These are phyloP conservation scores for Serpula lacrymans DNA, from an alignment of 768 basidiomycete genomes.

Conservation along the genomic window DNA sequence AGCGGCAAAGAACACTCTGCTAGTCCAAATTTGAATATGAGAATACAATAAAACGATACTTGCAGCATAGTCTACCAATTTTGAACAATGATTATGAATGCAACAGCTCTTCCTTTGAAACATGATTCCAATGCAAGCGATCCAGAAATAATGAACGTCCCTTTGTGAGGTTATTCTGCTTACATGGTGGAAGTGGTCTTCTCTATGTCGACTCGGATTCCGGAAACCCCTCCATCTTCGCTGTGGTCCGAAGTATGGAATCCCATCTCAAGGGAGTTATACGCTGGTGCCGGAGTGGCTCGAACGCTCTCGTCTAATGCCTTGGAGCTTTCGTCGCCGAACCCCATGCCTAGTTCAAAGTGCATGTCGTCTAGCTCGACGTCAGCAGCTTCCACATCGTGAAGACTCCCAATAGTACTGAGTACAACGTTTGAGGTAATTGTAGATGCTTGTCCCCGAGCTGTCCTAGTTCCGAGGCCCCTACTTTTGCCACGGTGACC, in stretches of 20 bases:
- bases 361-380: slow-evolving; percentile 54
- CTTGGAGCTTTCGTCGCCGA: slow-evolving; percentile 42
- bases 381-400: slow-evolving; percentile 47
- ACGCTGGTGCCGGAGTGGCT: slow-evolving; percentile 51
- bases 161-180: no score
- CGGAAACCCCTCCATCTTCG: slow-evolving; percentile 21
- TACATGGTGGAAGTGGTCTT: slow-evolving; percentile 52
- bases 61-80: no score
- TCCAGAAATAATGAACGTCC: no score
- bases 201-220: slow-evolving; percentile 62
- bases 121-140: no score
- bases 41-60: no score
- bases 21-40: no score
- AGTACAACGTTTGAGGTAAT: slow-evolving; percentile 61
- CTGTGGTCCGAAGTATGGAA: slow-evolving; percentile 10
- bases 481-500: slow-evolving; percentile 20
- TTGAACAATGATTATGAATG: no score
- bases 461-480: slow-evolving; percentile 46
- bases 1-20: no score
- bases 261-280: slow-evolving; percentile 40
- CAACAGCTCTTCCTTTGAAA: no score
- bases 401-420: slow-evolving; percentile 61
- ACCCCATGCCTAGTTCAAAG: slow-evolving; percentile 49
- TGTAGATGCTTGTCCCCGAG: slow-evolving; percentile 48
- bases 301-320: slow-evolving; percentile 27